phyloP scores from a whole-genome alignment of 75 land plant genomes.

The Cryptomeria japonica region DNA sequence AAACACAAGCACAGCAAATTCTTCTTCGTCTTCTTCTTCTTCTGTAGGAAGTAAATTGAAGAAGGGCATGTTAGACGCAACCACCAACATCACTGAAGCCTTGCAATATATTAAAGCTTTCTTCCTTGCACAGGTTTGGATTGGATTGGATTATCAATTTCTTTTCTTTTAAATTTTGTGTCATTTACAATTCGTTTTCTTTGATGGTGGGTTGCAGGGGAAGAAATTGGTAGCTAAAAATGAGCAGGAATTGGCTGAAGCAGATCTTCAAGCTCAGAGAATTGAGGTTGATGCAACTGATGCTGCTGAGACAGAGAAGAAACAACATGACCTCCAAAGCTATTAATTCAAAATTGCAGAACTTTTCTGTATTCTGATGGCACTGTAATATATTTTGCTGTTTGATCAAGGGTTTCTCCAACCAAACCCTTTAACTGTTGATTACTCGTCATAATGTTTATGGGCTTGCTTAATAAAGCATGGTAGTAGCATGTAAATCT shows the following conservation, averaged over 20 bases:
- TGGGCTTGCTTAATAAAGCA: too few species aligned
- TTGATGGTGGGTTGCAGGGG: conserved; percentile 12
- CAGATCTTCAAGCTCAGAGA: conserved; percentile 24
- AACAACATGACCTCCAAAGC: neutral
- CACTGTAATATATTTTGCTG: neutral
- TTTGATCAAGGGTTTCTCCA: too few species aligned
- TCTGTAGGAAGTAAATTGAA: neutral
- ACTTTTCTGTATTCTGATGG: neutral
- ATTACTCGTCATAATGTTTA: too few species aligned
- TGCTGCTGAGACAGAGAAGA: conserved; percentile 29
- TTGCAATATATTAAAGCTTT: neutral
- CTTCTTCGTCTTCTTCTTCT: too few species aligned
- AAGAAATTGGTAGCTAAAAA: conserved; percentile 34
- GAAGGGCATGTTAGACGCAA: neutral
- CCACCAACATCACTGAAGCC: neutral
- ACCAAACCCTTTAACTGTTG: too few species aligned
- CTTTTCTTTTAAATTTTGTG: neutral
- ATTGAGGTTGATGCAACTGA: conserved; percentile 40
- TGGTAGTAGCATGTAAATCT: too few species aligned
- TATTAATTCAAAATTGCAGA: neutral
- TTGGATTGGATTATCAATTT: neutral
- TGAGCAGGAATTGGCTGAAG: conserved; percentile 41
- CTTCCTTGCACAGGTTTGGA: conserved; percentile 1
- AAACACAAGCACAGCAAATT: neutral
- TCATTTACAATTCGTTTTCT: neutral